Evolutionary conservation across 2,329 filamentous ascomycete genomes (phyloP).

Genomic region (Calcarisporium arbuscula): DNA sequence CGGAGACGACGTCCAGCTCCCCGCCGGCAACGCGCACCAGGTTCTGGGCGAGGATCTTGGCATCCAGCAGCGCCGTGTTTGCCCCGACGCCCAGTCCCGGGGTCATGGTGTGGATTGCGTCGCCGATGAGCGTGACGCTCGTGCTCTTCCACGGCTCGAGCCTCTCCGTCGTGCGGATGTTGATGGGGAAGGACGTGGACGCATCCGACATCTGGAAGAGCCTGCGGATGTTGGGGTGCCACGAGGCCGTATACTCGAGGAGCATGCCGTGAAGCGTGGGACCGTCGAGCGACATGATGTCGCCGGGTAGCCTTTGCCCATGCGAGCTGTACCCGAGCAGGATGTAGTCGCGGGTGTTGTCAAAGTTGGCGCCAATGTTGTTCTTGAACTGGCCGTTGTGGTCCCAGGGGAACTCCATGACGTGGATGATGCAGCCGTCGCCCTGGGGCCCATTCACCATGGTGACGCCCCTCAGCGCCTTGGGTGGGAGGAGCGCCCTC

Average conservation of each 20-base stretch:
- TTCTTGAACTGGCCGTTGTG: conserved; percentile 3
- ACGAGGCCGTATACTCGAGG: conserved; percentile 1
- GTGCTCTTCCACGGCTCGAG: conserved; percentile 8
- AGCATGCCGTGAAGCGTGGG: conserved; percentile 6
- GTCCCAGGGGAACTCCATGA: conserved; percentile 12
- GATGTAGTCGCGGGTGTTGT: conserved; percentile 11
- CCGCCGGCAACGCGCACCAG: conserved; percentile 2
- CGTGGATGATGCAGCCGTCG: conserved; percentile 10
- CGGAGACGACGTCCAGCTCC: conserved; percentile 1
- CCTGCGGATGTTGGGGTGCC: conserved; percentile 8
- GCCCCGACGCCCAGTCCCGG: conserved; percentile 14
- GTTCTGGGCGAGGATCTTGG: conserved; percentile 8
- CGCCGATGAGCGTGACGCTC: conserved; percentile 14
- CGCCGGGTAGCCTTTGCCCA: conserved; percentile 1
- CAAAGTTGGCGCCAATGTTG: conserved; percentile 8
- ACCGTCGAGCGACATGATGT: conserved; percentile 6
- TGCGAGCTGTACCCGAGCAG: conserved; percentile 8
- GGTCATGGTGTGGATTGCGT: conserved; percentile 18
- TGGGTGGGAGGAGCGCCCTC: conserved; percentile 3
- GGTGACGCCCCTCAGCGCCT: conserved; percentile 9
- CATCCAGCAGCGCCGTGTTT: conserved; percentile 13
- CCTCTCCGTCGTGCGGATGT: conserved; percentile 10
- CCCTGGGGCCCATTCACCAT: conserved; percentile 8
- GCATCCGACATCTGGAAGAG: conserved; percentile 8
- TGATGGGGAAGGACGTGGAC: conserved; percentile 7